Conservation (phyloP, 768 basidiomycete species). For the Boletales sp. region DNA sequence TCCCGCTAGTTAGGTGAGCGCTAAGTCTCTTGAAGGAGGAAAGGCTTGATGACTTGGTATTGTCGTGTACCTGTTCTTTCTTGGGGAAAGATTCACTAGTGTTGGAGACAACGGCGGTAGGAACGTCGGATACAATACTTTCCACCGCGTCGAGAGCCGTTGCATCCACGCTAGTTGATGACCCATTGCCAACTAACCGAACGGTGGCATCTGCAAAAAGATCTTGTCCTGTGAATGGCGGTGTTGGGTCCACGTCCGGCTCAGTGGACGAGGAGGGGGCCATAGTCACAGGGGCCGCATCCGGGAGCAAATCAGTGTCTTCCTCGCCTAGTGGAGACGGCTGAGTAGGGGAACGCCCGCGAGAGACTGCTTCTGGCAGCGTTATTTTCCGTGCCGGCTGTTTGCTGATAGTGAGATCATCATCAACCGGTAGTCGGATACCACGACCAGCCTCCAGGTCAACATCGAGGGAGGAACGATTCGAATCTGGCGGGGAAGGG, state of each 20-base stretch:
- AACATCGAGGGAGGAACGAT: conserved; percentile 33
- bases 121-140: conserved; percentile 34
- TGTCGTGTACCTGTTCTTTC: conserved; percentile 44
- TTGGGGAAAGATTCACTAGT: conserved; percentile 23
- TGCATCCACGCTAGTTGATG: conserved; percentile 31
- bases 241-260: conserved; percentile 3
- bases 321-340: conserved; percentile 21
- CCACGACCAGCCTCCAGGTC: conserved; percentile 41
- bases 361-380: conserved; percentile 8
- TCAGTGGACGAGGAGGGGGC: conserved; percentile 24
- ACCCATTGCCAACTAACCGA: conserved; percentile 57
- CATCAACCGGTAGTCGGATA: conserved; percentile 32
- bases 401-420: conserved; percentile 13
- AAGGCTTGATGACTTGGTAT: conserved; percentile 49
- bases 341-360: conserved; percentile 15
- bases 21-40: conserved; percentile 57
- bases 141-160: conserved; percentile 31
- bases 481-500: conserved; percentile 45
- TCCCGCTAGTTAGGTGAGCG: conserved; percentile 35
- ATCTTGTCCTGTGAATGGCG: conserved; percentile 14
- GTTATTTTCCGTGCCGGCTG: conserved; percentile 8
- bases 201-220: conserved; percentile 42
- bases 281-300: conserved; percentile 34
- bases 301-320: conserved; percentile 51
- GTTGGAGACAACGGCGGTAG: conserved; percentile 34